Conservation (phyloP, 768 basidiomycete species). For the Melanogaster broomeanus region DNA sequence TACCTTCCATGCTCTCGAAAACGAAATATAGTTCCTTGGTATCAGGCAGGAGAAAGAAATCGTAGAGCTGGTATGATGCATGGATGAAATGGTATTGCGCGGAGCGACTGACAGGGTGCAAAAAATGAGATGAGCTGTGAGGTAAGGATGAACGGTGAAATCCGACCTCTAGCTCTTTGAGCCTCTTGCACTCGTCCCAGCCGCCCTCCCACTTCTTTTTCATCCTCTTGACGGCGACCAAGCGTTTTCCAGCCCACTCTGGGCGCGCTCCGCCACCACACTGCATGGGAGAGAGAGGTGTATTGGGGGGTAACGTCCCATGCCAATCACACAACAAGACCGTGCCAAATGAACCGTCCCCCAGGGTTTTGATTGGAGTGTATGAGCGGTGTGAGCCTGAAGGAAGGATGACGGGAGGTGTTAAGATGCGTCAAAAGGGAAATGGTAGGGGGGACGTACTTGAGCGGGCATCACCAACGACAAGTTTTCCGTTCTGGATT, state of each 20-base stretch:
- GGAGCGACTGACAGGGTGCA: slow-evolving; percentile 68
- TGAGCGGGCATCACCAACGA: slow-evolving; percentile 71
- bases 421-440: background rate
- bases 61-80: slow-evolving; percentile 99
- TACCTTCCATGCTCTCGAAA: slow-evolving; percentile 99
- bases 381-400: slow-evolving; percentile 86
- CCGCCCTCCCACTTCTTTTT: slow-evolving; percentile 97
- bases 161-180: slow-evolving; percentile 93
- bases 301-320: slow-evolving; percentile 89
- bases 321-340: slow-evolving; percentile 99
- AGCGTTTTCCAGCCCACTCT: slow-evolving; percentile 91
- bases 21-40: slow-evolving; percentile 98
- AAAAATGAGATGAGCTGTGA: slow-evolving; percentile 14
- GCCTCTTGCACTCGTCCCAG: slow-evolving; percentile 94
- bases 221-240: slow-evolving; percentile 98
- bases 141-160: slow-evolving; percentile 13
- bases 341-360: slow-evolving; percentile 98
- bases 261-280: slow-evolving; percentile 89
- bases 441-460: slow-evolving; percentile 48
- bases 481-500: slow-evolving; percentile 65
- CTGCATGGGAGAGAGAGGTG: slow-evolving; percentile 92
- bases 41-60: slow-evolving; percentile 96
- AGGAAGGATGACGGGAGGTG: slow-evolving; percentile 11
- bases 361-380: slow-evolving; percentile 94
- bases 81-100: slow-evolving; percentile 91